phyloP scores from a whole-genome alignment of 805 yeast species.

The Candida easanensis region DNA sequence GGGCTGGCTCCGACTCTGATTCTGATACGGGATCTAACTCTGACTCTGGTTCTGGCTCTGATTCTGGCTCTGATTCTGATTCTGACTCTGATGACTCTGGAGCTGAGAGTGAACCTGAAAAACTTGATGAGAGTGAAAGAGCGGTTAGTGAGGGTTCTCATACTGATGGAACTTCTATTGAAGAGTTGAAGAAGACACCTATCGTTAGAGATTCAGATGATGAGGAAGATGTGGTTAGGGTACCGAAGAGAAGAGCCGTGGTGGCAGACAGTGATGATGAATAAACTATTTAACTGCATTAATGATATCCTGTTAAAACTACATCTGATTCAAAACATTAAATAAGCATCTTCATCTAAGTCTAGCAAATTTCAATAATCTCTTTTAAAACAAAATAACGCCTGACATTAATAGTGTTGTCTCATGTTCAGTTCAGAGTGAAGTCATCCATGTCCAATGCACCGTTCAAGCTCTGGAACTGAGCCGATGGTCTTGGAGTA shows the following conservation, averaged over 20 bases:
- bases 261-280: conserved; percentile 16
- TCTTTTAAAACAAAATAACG: background rate
- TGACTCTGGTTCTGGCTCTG: conserved; percentile 5
- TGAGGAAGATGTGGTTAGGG: conserved; percentile 2
- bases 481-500: conserved; percentile 27
- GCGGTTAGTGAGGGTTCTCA: background rate
- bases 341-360: too few relatives aligned
- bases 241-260: conserved; percentile 10
- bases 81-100: background rate
- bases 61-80: conserved; percentile 4
- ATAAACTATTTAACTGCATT: background rate
- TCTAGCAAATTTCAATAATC: background rate
- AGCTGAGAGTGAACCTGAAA: background rate
- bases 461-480: conserved; percentile 24
- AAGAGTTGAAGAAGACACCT: too few relatives aligned
- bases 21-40: background rate
- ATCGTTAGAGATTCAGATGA: conserved; percentile 5
- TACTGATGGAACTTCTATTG: conserved; percentile 1
- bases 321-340: too few relatives aligned
- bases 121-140: background rate
- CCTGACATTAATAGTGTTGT: background rate
- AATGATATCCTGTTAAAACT: too few relatives aligned
- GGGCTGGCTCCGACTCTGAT: conserved; percentile 1
- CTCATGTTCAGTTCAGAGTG: conserved; percentile 14
- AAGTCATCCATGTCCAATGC: conserved; percentile 25